phyloP scores from a whole-genome alignment of 257 asterid species.

The Craterostigma plantagineum region DNA sequence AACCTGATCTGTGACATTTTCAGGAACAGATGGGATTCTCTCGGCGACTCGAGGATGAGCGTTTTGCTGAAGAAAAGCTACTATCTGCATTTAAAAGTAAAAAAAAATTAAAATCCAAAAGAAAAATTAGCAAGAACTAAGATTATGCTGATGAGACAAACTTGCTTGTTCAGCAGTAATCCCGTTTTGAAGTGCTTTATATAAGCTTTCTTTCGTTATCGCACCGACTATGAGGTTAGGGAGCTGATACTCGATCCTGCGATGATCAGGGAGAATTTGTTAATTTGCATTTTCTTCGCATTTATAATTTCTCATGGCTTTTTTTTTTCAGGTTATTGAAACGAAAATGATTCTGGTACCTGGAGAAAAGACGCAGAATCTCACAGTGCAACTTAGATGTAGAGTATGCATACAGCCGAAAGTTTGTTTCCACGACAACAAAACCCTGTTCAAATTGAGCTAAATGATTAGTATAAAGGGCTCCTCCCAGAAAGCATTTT shows the following conservation, averaged over 20 bases:
- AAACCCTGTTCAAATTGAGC: constrained; percentile 39
- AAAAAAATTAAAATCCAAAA: neutral
- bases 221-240: constrained; percentile 96
- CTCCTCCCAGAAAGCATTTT: constrained; percentile 1
- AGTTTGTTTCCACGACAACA: constrained; percentile 92
- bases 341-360: constrained; percentile 22
- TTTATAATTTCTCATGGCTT: no score
- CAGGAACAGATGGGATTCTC: constrained; percentile 79
- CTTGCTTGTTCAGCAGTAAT: constrained; percentile 69
- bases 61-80: constrained; percentile 88
- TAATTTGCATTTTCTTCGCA: no score
- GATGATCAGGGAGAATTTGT: constrained; percentile 3
- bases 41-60: constrained; percentile 93
- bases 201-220: constrained; percentile 83
- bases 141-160: neutral
- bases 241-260: constrained; percentile 91
- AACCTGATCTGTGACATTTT: constrained; percentile 95
- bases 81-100: constrained; percentile 41
- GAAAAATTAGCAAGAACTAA: neutral
- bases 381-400: constrained; percentile 80
- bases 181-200: constrained; percentile 79
- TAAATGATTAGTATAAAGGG: neutral
- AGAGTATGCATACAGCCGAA: constrained; percentile 86
- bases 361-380: constrained; percentile 84
- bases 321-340: neutral